Percentiles rank a stretch among this genome's conserved stretches.
Conservation (phyloP, 371 early-diverging fungal genomes). For the Sanchytrium tribonematis region DNA sequence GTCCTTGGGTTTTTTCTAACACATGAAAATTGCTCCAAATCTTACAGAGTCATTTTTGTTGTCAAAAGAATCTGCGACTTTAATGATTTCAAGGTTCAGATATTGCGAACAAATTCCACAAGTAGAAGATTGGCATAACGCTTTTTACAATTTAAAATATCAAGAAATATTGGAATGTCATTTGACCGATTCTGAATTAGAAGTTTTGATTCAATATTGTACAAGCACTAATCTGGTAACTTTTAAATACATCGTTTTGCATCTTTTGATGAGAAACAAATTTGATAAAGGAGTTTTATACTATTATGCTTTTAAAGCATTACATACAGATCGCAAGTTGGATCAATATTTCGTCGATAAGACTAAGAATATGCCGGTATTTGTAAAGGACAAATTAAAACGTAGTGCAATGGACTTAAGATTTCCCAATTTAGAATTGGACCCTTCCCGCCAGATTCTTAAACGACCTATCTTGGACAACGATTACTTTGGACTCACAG, state of each 20-base stretch:
- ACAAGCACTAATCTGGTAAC: background rate
- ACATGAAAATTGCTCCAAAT: too few relatives aligned
- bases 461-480: background rate
- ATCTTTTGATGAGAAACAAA: background rate
- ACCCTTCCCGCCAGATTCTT: background rate
- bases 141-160: background rate
- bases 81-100: background rate
- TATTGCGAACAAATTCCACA: background rate
- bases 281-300: background rate
- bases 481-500: background rate
- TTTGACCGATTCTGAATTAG: background rate
- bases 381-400: background rate
- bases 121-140: background rate
- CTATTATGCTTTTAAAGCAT: background rate
- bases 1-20: too few relatives aligned
- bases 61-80: background rate
- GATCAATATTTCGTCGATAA: too few relatives aligned
- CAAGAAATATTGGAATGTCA: background rate
- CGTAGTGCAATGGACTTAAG: too few relatives aligned
- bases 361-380: background rate
- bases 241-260: background rate
- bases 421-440: background rate
- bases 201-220: background rate
- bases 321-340: background rate
- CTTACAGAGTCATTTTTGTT: background rate